These are phyloP conservation scores for Hymenoscyphus repandus DNA, from an alignment of 2,329 filamentous ascomycete species.

Conservation along the genomic window DNA sequence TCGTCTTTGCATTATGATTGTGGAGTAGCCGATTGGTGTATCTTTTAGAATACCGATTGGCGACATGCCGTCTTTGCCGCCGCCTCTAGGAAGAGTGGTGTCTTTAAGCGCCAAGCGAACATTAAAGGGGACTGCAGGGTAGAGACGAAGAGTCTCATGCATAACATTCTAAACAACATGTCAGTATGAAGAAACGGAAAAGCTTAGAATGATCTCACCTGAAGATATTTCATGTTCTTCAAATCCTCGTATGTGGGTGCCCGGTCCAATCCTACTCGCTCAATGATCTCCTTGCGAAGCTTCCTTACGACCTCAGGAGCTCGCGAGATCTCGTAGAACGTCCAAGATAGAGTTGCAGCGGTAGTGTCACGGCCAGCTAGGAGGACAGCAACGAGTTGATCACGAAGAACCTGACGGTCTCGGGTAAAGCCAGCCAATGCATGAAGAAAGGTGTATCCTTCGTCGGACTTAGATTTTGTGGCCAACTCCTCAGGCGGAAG, in stretches of 20 bases:
- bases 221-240: conserved; percentile 82
- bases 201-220: conserved; percentile 22
- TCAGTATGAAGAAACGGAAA: conserved; percentile 1
- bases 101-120: conserved; percentile 66
- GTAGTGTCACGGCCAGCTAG: conserved; percentile 87
- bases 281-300: conserved; percentile 68
- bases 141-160: conserved; percentile 72
- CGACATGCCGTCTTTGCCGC: conserved; percentile 54
- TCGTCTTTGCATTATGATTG: conserved; percentile 69
- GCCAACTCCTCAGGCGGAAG: conserved; percentile 68
- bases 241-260: conserved; percentile 72
- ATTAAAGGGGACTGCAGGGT: conserved; percentile 77
- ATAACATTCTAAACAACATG: conserved; percentile 50
- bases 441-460: conserved; percentile 79
- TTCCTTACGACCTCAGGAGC: conserved; percentile 62
- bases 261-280: conserved; percentile 56
- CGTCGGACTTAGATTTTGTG: conserved; percentile 65
- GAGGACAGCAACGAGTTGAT: conserved; percentile 78
- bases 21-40: conserved; percentile 60
- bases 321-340: conserved; percentile 73
- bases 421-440: conserved; percentile 77
- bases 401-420: conserved; percentile 65
- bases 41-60: conserved; percentile 64
- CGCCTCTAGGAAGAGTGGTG: conserved; percentile 69
- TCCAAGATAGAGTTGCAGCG: conserved; percentile 73